Percentiles rank a stretch among this genome's conserved stretches.
Conservation (phyloP, 129 eudicot species). For the Saposhnikovia divaricata region DNA sequence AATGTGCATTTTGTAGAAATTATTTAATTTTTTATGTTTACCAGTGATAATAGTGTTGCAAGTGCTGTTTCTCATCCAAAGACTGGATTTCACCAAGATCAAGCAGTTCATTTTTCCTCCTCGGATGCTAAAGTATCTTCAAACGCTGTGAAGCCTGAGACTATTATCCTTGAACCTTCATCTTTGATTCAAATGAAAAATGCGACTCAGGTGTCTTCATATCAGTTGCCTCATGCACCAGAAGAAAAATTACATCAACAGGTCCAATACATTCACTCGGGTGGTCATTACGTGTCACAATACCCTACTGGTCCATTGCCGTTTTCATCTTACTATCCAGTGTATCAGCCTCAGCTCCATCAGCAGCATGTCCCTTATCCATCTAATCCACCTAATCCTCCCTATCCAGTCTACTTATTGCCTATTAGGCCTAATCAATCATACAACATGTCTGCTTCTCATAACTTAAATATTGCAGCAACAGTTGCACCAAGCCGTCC, state of each 20-base stretch:
- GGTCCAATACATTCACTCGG: slow-evolving; percentile 51
- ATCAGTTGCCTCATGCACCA: slow-evolving; percentile 34
- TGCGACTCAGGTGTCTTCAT: slow-evolving; percentile 32
- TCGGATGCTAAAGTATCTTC: slow-evolving; percentile 17
- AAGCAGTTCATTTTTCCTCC: slow-evolving; percentile 24
- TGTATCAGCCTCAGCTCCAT: slow-evolving; percentile 39
- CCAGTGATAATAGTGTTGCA: slow-evolving; percentile 43
- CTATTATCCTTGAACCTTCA: slow-evolving; percentile 35
- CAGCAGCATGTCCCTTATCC: slow-evolving; percentile 39
- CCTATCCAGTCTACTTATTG: slow-evolving; percentile 58
- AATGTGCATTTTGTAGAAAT: background rate
- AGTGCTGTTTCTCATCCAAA: slow-evolving; percentile 25
- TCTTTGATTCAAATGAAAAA: slow-evolving; percentile 33
- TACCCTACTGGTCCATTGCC: slow-evolving; percentile 48
- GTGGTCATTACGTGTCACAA: slow-evolving; percentile 50
- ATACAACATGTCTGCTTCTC: slow-evolving; percentile 37
- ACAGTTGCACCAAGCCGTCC: slow-evolving; percentile 32
- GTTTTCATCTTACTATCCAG: slow-evolving; percentile 56
- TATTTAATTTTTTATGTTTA: background rate
- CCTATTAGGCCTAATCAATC: slow-evolving; percentile 53
- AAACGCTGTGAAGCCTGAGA: slow-evolving; percentile 33
- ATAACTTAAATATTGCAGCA: slow-evolving; percentile 17
- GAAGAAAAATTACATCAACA: slow-evolving; percentile 43
- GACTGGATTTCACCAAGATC: slow-evolving; percentile 41
- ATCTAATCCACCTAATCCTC: slow-evolving; percentile 31